These are phyloP conservation scores for Populus tomentosa DNA, from an alignment of 441 rosid genomes.

Conservation along the genomic window DNA sequence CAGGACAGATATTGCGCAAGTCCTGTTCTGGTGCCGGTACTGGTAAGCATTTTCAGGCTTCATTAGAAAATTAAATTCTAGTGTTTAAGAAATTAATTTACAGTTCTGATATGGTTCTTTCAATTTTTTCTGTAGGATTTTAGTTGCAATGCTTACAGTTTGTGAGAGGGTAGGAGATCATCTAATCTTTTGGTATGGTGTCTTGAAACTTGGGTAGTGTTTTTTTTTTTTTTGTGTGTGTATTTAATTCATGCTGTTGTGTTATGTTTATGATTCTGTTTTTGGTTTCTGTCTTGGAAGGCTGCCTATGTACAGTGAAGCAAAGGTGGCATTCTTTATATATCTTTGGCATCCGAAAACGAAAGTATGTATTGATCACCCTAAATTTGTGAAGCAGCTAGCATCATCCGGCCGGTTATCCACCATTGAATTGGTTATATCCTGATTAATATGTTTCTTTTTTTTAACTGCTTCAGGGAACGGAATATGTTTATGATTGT, in stretches of 20 bases:
- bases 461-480: conserved; percentile 37
- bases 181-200: conserved; percentile 37
- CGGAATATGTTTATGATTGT: conserved; percentile 37
- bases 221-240: no score
- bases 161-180: conserved; percentile 36
- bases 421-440: not conserved
- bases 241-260: not conserved
- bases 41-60: conserved; percentile 25
- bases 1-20: conserved; percentile 19
- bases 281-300: conserved; percentile 26
- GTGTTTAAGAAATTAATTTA: not conserved
- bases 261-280: not conserved
- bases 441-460: not conserved
- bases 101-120: not conserved
- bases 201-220: not conserved
- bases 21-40: conserved; percentile 50
- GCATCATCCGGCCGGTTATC: not conserved
- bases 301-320: conserved; percentile 65
- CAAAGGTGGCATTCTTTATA: conserved; percentile 56
- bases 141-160: conserved; percentile 37
- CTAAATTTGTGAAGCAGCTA: no score
- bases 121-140: conserved; percentile 28
- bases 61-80: not conserved
- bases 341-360: conserved; percentile 62
- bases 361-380: conserved; percentile 26